Conservation (phyloP, 176 grass and related monocot genomes). For the Lolium multiflorum region DNA sequence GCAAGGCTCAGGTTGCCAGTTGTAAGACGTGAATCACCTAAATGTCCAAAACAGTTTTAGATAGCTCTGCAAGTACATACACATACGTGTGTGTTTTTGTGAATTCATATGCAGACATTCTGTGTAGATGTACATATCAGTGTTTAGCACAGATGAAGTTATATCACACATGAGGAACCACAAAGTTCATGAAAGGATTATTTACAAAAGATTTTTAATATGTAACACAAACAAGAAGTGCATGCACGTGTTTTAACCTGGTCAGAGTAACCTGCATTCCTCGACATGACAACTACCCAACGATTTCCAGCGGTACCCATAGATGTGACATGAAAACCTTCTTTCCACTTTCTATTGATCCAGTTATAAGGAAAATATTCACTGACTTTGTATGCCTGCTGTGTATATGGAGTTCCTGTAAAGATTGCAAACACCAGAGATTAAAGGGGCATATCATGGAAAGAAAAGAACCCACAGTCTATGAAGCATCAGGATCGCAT, state of each 20-base stretch:
- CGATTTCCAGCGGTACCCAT: slow-evolving; percentile 74
- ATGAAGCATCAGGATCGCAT: background rate
- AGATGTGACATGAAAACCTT: slow-evolving; percentile 87
- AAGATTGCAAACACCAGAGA: slow-evolving; percentile 4
- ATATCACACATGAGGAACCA: background rate
- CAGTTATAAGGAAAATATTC: slow-evolving; percentile 84
- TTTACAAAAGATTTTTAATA: background rate
- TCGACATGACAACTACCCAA: slow-evolving; percentile 85
- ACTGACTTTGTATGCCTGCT: slow-evolving; percentile 88
- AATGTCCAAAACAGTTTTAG: too few species aligned
- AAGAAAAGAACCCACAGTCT: slow-evolving; percentile 13
- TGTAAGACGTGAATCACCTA: too few species aligned
- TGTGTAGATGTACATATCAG: background rate
- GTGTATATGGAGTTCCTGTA: slow-evolving; percentile 69
- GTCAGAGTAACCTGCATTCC: slow-evolving; percentile 59
- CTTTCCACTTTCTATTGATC: slow-evolving; percentile 94
- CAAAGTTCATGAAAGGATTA: slow-evolving; percentile 8
- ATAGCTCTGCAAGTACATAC: too few species aligned
- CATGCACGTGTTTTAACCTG: slow-evolving; percentile 54
- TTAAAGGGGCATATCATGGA: background rate
- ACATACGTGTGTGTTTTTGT: background rate
- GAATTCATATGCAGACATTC: background rate
- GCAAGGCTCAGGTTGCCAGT: too few species aligned
- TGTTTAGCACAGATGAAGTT: background rate
- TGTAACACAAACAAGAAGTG: background rate